A percentile compares a stretch with the other conserved stretches of the same genome.
phyloP scores from a whole-genome alignment of 192 early-diverging fungal genomes.

The Ramicandelaber brevisporus region DNA sequence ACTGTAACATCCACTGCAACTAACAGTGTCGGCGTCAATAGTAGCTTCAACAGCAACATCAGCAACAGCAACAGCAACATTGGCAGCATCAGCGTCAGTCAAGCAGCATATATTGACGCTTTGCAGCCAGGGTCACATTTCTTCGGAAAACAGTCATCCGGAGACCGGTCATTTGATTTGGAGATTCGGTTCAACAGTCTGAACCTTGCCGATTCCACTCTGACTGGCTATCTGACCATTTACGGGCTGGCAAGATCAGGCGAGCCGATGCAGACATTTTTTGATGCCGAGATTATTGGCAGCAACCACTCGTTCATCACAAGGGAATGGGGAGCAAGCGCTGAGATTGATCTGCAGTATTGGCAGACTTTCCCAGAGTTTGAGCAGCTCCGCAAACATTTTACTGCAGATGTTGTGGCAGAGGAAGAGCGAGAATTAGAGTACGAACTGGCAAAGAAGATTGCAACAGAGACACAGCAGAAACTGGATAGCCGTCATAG shows the following conservation, averaged over 20 bases:
- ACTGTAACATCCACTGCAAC: no score
- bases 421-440: no score
- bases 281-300: constrained; percentile 54
- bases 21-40: background rate
- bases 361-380: constrained; percentile 27
- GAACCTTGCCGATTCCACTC: constrained; percentile 31
- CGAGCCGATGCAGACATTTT: constrained; percentile 46
- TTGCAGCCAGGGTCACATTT: constrained; percentile 19
- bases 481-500: no score
- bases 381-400: constrained; percentile 8
- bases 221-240: constrained; percentile 50
- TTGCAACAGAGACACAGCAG: no score
- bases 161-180: constrained; percentile 13
- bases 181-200: constrained; percentile 19
- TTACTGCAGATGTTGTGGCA: no score
- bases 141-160: constrained; percentile 15
- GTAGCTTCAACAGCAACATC: constrained; percentile 4
- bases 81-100: constrained; percentile 14
- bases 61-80: constrained; percentile 4
- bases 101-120: constrained; percentile 17
- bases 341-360: constrained; percentile 36
- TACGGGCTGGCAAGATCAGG: constrained; percentile 46
- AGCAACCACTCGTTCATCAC: constrained; percentile 34
- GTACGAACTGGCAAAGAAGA: no score
- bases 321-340: constrained; percentile 47